These are phyloP conservation scores for Parasitella parasitica DNA, from an alignment of 371 early-diverging fungal species.

Conservation along the genomic window DNA sequence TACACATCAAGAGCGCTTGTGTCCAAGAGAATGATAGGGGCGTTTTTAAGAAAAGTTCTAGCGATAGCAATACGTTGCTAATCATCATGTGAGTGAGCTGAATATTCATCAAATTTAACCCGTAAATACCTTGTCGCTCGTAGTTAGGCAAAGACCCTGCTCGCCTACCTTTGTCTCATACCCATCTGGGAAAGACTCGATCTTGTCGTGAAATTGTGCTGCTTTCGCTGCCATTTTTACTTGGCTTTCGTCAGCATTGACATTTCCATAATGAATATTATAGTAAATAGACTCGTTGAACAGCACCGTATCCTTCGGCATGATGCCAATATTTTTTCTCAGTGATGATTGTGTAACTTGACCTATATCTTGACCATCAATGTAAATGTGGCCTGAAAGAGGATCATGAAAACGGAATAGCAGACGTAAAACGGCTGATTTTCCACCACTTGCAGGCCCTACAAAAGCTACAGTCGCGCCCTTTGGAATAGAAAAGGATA, in stretches of 20 bases:
- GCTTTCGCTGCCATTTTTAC: slow-evolving; percentile 76
- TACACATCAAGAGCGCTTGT: slow-evolving; percentile 67
- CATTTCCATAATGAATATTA: slow-evolving; percentile 78
- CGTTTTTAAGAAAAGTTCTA: slow-evolving; percentile 45
- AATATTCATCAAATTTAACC: not conserved
- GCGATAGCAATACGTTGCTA: slow-evolving; percentile 58
- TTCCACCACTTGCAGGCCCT: slow-evolving; percentile 93
- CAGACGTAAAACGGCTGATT: slow-evolving; percentile 87
- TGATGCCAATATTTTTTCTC: slow-evolving; percentile 73
- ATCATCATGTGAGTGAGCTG: slow-evolving; percentile 44
- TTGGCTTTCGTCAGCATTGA: slow-evolving; percentile 60
- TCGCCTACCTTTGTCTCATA: slow-evolving; percentile 95
- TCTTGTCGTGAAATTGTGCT: slow-evolving; percentile 77
- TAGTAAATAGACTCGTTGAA: slow-evolving; percentile 84
- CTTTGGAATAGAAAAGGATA: slow-evolving; percentile 81
- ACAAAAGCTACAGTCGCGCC: slow-evolving; percentile 83
- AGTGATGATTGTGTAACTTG: slow-evolving; percentile 66
- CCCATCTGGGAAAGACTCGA: slow-evolving; percentile 67
- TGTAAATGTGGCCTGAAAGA: slow-evolving; percentile 72
- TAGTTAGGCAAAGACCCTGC: slow-evolving; percentile 83
- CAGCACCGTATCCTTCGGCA: slow-evolving; percentile 86
- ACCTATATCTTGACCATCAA: slow-evolving; percentile 89
- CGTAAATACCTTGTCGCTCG: slow-evolving; percentile 78
- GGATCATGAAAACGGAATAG: slow-evolving; percentile 92
- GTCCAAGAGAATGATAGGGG: slow-evolving; percentile 41